These are phyloP conservation scores for Solanum ahanhuiri DNA, from an alignment of 257 asterid species.

Conservation along the genomic window DNA sequence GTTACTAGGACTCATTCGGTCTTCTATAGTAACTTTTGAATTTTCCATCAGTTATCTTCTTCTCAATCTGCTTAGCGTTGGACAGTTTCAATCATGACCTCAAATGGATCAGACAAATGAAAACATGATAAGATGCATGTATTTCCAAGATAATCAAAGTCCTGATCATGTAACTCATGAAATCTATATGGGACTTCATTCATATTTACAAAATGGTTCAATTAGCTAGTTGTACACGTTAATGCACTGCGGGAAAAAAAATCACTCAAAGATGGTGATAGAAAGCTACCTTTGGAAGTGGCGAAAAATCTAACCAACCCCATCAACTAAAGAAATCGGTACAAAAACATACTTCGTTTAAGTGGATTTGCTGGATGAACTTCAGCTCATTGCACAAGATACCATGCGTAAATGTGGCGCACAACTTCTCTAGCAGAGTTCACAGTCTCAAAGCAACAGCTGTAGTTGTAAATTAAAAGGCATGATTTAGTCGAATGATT, in stretches of 20 bases:
- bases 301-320: conserved; percentile 12
- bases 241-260: not conserved
- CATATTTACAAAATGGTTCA: not conserved
- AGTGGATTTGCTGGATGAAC: not conserved
- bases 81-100: not conserved
- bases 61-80: not conserved
- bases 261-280: not conserved
- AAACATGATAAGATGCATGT: not conserved
- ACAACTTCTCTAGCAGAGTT: not conserved
- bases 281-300: conserved; percentile 11
- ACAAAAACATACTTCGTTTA: not conserved
- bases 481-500: not conserved
- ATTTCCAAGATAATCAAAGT: not conserved
- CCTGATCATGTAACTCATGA: not conserved
- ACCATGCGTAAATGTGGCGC: not conserved
- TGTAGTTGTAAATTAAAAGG: not conserved
- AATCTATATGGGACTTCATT: not conserved
- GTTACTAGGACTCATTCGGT: not conserved
- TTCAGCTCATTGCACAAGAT: not conserved
- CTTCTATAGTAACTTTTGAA: not conserved
- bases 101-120: not conserved
- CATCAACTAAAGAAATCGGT: conserved; percentile 3
- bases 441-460: not conserved
- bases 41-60: not conserved
- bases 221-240: not conserved